Conservation (phyloP, 768 basidiomycete species). For the Polyporus arcularius region DNA sequence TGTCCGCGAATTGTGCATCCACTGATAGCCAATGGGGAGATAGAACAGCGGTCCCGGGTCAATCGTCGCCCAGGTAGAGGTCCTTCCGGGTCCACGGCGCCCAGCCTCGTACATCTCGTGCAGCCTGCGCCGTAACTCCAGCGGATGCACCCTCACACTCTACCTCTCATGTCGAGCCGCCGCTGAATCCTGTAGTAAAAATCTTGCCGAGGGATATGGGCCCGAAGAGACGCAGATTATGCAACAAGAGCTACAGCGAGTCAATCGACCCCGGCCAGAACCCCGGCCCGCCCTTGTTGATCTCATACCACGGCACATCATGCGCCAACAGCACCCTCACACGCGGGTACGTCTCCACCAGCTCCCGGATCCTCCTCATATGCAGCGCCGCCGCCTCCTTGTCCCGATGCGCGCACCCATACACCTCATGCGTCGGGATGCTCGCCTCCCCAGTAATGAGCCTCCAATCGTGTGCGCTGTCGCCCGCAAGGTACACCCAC, state of each 20-base stretch:
- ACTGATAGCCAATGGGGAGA: too few species aligned
- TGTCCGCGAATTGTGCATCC: too few species aligned
- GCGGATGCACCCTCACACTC: too few species aligned
- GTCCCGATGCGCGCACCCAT: conserved; percentile 43
- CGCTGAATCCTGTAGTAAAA: too few species aligned
- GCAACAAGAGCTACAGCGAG: neutral
- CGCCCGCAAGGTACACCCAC: conserved; percentile 37
- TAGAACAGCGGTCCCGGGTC: too few species aligned
- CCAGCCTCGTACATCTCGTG: too few species aligned
- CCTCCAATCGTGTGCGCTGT: conserved; percentile 17
- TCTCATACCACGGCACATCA: conserved; percentile 52
- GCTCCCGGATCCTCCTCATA: conserved; percentile 39
- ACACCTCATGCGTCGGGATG: conserved; percentile 35
- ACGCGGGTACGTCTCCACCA: conserved; percentile 32
- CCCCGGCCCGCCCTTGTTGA: conserved; percentile 41
- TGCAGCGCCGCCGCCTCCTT: conserved; percentile 44
- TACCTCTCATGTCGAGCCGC: too few species aligned
- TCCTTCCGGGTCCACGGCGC: too few species aligned
- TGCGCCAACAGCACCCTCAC: conserved; percentile 55
- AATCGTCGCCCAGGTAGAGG: too few species aligned
- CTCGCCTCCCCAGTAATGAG: conserved; percentile 29
- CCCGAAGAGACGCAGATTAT: too few species aligned
- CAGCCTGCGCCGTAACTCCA: too few species aligned
- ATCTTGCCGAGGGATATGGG: too few species aligned
- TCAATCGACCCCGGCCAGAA: conserved; percentile 36